Evolutionary conservation across 345 rosid species (phyloP), one percentile per base, ranked within the genome.

Genomic region (Aurinia saxatilis): DNA sequence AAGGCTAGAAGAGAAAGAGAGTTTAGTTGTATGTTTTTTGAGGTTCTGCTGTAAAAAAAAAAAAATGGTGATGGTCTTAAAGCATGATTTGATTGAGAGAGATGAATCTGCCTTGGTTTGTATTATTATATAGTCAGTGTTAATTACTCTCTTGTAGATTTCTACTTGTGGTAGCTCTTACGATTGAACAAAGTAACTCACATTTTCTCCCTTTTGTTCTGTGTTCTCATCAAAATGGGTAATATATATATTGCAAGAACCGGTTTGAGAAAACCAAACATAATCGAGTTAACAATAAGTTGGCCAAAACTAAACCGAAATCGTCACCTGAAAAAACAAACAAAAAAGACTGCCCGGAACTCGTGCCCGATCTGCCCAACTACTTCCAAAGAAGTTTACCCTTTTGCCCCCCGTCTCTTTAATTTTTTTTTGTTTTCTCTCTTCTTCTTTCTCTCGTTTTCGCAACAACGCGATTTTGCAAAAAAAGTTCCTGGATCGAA

Each of bases 281-380:
- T 29, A 54, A 41, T 34, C 45, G 62, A 69, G 61, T n/a, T n/a
- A n/a, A n/a, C n/a, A n/a, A n/a, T n/a, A n/a, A n/a, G n/a, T n/a
- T n/a, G 65, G 41, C 52, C 1, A 18, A 53, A 50, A 21, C 6
- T 5, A 50, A 30, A 50, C 41, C 25, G 34, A 39, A n/a, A 50
- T 50, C 37, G 40, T 18, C 39, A 51, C 41, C 60, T 56, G 61
- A 27, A 25, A 38, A 17, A 56, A 30, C 34, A 12, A 59, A 56
- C 4, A 34, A 19, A 7, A 37, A 19, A 7, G 1, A 1, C 61
- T 79, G 82, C 81, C 85, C 79, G 55, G 12, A 14, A 13, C 3
- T 16, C 19, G 34, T 78, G 76, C 82, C 81, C 84, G 71, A 60
- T 27, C 81, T 83, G 68, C 86, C 89, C 83, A 27, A n/a, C 11